Percentiles rank a stretch among this genome's conserved stretches.
Conservation (phyloP, 2,329 filamentous ascomycete species). For the Colletotrichum sojae region DNA sequence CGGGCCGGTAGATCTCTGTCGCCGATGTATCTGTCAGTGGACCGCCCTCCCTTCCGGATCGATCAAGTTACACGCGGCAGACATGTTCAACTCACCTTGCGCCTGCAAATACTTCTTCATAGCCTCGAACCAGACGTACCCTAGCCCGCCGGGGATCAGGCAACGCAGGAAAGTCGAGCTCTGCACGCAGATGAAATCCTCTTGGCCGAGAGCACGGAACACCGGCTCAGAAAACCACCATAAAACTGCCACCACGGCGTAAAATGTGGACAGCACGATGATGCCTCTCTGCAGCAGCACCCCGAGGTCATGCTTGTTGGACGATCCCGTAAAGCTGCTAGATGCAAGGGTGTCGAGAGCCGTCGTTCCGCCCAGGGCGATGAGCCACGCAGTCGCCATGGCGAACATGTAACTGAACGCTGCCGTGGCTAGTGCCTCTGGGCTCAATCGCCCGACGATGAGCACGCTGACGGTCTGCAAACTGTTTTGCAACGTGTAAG, state of each 20-base stretch:
- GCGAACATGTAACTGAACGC: conserved; percentile 96
- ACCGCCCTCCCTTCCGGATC: conserved; percentile 42
- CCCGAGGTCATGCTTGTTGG: conserved; percentile 83
- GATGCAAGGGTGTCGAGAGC: conserved; percentile 89
- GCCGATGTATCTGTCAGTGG: no score
- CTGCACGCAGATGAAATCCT: conserved; percentile 81
- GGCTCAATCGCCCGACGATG: conserved; percentile 83
- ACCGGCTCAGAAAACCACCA: conserved; percentile 83
- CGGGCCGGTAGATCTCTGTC: conserved; percentile 78
- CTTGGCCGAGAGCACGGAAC: conserved; percentile 82
- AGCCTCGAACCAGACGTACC: conserved; percentile 89
- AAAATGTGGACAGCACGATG: conserved; percentile 79
- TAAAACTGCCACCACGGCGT: conserved; percentile 78
- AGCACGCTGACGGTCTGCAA: conserved; percentile 87
- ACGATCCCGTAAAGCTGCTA: conserved; percentile 84
- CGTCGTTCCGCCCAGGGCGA: conserved; percentile 87
- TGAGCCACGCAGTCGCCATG: conserved; percentile 89
- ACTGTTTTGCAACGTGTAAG: conserved; percentile 88
- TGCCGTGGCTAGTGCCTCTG: conserved; percentile 84
- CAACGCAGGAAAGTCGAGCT: conserved; percentile 80
- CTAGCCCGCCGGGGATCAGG: conserved; percentile 84
- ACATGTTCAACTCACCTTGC: conserved; percentile 73
- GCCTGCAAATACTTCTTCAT: conserved; percentile 92
- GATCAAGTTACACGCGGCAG: conserved; percentile 4
- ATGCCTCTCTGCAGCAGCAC: conserved; percentile 84